These are phyloP conservation scores for Mediolabrus comicus DNA, from an alignment of 108 stramenopile species.

Conservation along the genomic window DNA sequence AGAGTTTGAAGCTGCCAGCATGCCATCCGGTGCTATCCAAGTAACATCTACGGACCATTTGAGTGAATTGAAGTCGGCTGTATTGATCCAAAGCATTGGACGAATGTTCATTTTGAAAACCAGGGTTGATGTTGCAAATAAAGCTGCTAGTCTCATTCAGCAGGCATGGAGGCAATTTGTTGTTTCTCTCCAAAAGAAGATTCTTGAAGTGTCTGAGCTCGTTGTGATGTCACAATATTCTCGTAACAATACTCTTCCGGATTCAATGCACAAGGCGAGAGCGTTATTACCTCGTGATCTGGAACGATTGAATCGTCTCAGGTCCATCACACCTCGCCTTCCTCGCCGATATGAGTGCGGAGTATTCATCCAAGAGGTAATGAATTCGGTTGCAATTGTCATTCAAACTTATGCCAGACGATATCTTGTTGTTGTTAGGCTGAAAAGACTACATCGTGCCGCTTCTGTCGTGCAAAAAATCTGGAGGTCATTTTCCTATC, in stretches of 20 bases:
- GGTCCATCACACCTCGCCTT: slow-evolving; percentile 29
- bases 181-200: slow-evolving; percentile 4
- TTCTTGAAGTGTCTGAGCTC: slow-evolving; percentile 17
- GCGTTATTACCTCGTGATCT: slow-evolving; percentile 29
- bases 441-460: slow-evolving; percentile 3
- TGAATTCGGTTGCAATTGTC: slow-evolving; percentile 41
- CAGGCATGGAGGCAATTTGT: slow-evolving; percentile 25
- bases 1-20: no score
- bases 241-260: neutral
- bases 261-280: slow-evolving; percentile 13
- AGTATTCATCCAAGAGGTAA: slow-evolving; percentile 35
- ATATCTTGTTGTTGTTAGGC: slow-evolving; percentile 11
- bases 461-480: neutral
- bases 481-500: neutral
- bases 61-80: neutral
- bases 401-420: slow-evolving; percentile 34
- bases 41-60: neutral
- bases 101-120: slow-evolving; percentile 10
- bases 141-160: slow-evolving; percentile 37
- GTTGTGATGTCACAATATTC: neutral
- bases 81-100: slow-evolving; percentile 15
- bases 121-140: neutral
- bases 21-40: neutral
- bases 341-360: slow-evolving; percentile 37
- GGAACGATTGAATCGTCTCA: slow-evolving; percentile 23